Percentiles rank a stretch among this genome's conserved stretches.
Conservation (phyloP, 1,139 yeast species). For the Candida sp. region DNA sequence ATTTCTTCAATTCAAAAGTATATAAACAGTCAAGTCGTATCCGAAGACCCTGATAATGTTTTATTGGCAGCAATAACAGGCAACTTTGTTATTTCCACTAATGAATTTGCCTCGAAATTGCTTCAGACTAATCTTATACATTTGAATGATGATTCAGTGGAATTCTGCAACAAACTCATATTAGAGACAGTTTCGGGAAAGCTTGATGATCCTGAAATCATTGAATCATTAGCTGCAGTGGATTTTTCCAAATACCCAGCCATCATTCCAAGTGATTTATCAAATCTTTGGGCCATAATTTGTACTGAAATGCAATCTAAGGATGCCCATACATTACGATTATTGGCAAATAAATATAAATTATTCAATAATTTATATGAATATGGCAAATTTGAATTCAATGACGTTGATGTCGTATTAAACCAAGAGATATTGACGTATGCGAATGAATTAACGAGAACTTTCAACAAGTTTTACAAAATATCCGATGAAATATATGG, state of each 20-base stretch:
- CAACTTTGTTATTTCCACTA: background rate
- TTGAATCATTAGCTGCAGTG: constrained; percentile 7
- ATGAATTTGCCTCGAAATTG: constrained; percentile 17
- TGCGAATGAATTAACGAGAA: constrained; percentile 17
- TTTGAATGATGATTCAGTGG: background rate
- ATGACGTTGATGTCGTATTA: constrained; percentile 6
- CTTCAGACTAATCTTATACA: constrained; percentile 13
- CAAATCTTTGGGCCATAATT: constrained; percentile 16
- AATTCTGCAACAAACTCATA: constrained; percentile 3
- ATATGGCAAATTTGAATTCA: constrained; percentile 5
- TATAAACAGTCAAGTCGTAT: constrained; percentile 7
- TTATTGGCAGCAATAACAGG: constrained; percentile 2
- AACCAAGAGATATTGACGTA: constrained; percentile 17
- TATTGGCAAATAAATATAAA: constrained; percentile 26
- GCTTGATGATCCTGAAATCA: constrained; percentile 6
- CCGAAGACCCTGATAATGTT: background rate
- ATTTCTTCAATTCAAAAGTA: constrained; percentile 18
- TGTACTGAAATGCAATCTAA: constrained; percentile 20
- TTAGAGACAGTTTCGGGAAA: constrained; percentile 3
- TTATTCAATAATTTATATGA: constrained; percentile 25
- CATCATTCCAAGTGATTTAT: constrained; percentile 6
- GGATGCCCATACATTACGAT: constrained; percentile 22
- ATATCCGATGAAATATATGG: constrained; percentile 37
- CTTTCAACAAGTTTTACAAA: constrained; percentile 39
- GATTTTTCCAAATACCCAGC: constrained; percentile 2